Percentiles rank a stretch among this genome's conserved stretches.
These are phyloP conservation scores for Arthroderma sp. DNA, from an alignment of 2,329 filamentous ascomycete genomes.

Conservation along the genomic window DNA sequence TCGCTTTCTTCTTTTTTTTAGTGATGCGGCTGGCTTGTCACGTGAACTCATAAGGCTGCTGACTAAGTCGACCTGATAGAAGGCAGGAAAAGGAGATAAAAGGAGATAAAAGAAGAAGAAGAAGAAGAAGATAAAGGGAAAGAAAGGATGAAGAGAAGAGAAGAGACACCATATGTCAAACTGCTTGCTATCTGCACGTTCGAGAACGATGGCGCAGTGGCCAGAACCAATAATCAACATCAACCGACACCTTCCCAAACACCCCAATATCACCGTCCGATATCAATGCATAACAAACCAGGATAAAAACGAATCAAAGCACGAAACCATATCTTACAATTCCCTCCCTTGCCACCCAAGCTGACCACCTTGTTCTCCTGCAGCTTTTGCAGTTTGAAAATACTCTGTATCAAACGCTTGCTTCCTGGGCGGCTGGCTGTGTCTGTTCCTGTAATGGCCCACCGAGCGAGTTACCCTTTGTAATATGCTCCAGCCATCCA, in stretches of 20 bases:
- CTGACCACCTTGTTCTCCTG: background rate
- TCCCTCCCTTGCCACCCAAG: background rate
- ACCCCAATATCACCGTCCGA: background rate
- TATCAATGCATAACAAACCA: background rate
- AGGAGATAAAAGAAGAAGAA: background rate
- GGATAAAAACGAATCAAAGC: background rate
- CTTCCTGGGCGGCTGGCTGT: background rate
- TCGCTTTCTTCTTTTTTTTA: no score
- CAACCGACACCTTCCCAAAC: no score
- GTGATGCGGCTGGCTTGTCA: no score
- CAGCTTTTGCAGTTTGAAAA: background rate
- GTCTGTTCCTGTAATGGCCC: background rate
- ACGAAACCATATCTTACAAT: constrained; percentile 3
- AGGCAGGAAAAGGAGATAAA: no score
- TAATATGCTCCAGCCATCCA: background rate
- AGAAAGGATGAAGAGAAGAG: background rate
- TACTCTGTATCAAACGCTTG: background rate
- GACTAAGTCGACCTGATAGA: no score
- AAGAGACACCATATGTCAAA: no score
- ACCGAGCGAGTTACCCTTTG: background rate
- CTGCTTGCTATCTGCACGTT: background rate
- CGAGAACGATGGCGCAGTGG: background rate
- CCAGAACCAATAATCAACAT: background rate
- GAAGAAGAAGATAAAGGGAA: background rate
- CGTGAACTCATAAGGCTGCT: no score